phyloP scores from a whole-genome alignment of 805 yeast species.

The Naumovozyma castellii region DNA sequence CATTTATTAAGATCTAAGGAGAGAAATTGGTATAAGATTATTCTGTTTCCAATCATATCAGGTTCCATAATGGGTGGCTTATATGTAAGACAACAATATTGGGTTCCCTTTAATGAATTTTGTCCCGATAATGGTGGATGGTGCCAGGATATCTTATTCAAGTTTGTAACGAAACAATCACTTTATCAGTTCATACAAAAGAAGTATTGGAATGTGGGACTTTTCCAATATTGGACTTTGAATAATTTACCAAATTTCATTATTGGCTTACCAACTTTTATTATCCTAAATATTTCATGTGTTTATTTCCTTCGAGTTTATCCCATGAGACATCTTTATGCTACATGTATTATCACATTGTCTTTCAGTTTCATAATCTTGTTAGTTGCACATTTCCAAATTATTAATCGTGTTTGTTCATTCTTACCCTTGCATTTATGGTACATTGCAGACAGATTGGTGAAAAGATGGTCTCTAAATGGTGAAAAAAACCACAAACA shows the following conservation, averaged over 20 bases:
- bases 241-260: constrained; percentile 77
- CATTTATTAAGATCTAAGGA: constrained; percentile 10
- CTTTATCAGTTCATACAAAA: constrained; percentile 64
- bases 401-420: constrained; percentile 67
- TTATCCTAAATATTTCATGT: constrained; percentile 36
- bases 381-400: constrained; percentile 74
- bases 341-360: constrained; percentile 36
- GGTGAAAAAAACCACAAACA: constrained; percentile 2
- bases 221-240: constrained; percentile 71
- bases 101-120: constrained; percentile 43
- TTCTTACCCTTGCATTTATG: constrained; percentile 70
- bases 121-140: constrained; percentile 73
- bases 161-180: constrained; percentile 25
- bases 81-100: constrained; percentile 37
- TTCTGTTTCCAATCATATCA: constrained; percentile 34
- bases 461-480: constrained; percentile 11
- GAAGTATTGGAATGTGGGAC: constrained; percentile 79
- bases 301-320: constrained; percentile 30
- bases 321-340: constrained; percentile 31
- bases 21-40: constrained; percentile 4
- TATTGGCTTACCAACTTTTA: constrained; percentile 60
- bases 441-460: constrained; percentile 44
- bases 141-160: constrained; percentile 48
- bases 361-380: constrained; percentile 42
- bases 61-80: constrained; percentile 47